Conservation (phyloP, 2,329 filamentous ascomycete species). For the Fusarium goolgardi region DNA sequence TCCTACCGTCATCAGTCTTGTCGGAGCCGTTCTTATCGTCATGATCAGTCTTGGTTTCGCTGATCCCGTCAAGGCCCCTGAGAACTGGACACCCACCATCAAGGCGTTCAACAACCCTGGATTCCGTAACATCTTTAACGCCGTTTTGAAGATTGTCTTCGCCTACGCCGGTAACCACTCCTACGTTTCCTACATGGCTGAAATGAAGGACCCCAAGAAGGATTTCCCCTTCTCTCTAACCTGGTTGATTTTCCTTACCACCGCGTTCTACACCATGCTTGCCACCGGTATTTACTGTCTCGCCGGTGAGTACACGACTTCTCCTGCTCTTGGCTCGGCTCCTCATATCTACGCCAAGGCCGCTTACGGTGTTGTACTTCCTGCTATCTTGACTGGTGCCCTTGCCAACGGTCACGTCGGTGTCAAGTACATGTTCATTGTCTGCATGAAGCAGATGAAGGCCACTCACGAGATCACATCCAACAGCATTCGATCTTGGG, state of each 20-base stretch:
- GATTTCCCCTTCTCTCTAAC: conserved; percentile 35
- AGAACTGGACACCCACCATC: conserved; percentile 24
- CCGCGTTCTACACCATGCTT: conserved; percentile 33
- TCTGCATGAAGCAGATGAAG: conserved; percentile 21
- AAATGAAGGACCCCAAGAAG: conserved; percentile 38
- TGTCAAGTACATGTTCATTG: conserved; percentile 36
- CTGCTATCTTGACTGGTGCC: conserved; percentile 34
- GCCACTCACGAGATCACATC: conserved; percentile 21
- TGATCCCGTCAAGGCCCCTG: conserved; percentile 2
- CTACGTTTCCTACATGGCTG: conserved; percentile 42
- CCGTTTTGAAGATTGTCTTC: conserved; percentile 32
- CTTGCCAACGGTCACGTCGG: conserved; percentile 40
- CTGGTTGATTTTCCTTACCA: conserved; percentile 21
- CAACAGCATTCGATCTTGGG: conserved; percentile 39
- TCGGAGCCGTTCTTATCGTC: conserved; percentile 16
- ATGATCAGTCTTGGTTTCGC: conserved; percentile 30
- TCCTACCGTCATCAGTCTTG: conserved; percentile 15
- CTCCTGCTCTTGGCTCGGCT: conserved; percentile 38
- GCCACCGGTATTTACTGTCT: conserved; percentile 40
- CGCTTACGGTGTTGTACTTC: conserved; percentile 39
- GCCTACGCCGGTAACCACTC: conserved; percentile 41
- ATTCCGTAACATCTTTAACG: conserved; percentile 31
- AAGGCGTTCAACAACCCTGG: conserved; percentile 12
- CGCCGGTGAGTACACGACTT: conserved; percentile 32
- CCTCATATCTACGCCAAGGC: conserved; percentile 36